A percentile compares a stretch with the other conserved stretches of the same genome.
Conservation (phyloP, 805 yeast species). For the Cyberlindnera amylophila region DNA sequence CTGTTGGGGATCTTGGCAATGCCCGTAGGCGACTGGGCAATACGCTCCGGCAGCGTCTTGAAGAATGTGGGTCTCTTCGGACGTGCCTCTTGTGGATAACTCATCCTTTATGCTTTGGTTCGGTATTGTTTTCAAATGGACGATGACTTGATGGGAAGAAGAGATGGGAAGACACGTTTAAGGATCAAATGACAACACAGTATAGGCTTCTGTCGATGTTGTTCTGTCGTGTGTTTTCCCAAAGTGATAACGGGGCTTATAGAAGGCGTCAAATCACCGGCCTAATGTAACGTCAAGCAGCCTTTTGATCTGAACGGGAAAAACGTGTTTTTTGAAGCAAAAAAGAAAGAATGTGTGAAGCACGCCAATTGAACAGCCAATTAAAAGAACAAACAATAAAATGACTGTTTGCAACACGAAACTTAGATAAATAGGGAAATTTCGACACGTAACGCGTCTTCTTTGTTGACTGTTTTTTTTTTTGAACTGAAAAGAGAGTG, state of each 20-base stretch:
- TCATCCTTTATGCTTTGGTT: not conserved
- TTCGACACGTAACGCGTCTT: constrained; percentile 1
- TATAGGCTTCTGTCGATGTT: not conserved
- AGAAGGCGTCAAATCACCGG: not conserved
- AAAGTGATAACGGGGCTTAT: not conserved
- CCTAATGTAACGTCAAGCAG: no score
- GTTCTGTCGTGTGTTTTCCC: not conserved
- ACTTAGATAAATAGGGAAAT: no score
- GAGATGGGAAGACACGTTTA: not conserved
- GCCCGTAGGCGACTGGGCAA: constrained; percentile 25
- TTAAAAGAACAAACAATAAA: no score
- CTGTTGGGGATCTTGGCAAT: constrained; percentile 32
- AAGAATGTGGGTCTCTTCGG: constrained; percentile 23
- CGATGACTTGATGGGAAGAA: not conserved
- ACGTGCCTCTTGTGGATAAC: constrained; percentile 1
- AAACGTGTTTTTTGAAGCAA: no score
- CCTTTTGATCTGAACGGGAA: no score
- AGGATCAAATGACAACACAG: not conserved
- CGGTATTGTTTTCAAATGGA: not conserved
- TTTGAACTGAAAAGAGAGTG: no score
- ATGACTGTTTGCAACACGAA: no score
- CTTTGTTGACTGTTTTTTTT: constrained; percentile 3
- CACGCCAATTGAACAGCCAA: no score
- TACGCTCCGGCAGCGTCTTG: constrained; percentile 26
- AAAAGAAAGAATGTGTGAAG: no score